Evolutionary conservation across 2,329 filamentous ascomycete genomes (phyloP).

Genomic region (Colletotrichum musae): DNA sequence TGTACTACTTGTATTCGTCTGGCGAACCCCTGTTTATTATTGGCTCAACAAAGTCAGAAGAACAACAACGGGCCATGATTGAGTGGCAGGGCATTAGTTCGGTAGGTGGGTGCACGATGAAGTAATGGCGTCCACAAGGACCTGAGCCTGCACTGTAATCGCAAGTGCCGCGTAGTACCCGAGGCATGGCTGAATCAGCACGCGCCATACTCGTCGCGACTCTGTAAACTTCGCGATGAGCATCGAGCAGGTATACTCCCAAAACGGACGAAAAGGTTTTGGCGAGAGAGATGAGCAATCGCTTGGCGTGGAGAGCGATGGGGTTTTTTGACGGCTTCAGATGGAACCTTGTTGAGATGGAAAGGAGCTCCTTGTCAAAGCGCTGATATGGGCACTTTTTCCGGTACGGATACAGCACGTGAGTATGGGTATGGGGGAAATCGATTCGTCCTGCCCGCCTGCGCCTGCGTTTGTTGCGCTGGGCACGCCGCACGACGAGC

Average conservation of each 20-base stretch:
- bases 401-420: conserved; percentile 30
- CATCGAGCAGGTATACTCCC: neutral
- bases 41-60: neutral
- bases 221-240: neutral
- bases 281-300: conserved; percentile 31
- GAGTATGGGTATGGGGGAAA: conserved; percentile 23
- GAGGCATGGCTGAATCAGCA: too few species aligned
- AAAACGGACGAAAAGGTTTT: conserved; percentile 26
- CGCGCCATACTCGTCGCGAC: too few species aligned
- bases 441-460: neutral
- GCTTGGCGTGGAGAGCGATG: conserved; percentile 26
- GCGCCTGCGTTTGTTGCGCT: too few species aligned
- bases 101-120: neutral
- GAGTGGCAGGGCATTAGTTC: neutral
- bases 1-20: neutral
- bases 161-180: neutral
- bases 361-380: conserved; percentile 23
- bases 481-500: conserved; percentile 1
- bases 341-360: conserved; percentile 16
- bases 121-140: neutral
- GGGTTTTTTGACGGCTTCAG: conserved; percentile 12
- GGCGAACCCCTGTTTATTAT: conserved; percentile 4
- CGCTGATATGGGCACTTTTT: conserved; percentile 31
- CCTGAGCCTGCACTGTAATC: neutral
- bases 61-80: neutral